Percentiles rank a stretch among this genome's conserved stretches.
Conservation (phyloP, 1,284 basidiomycete species). For the Fomitopsis schrenkii region DNA sequence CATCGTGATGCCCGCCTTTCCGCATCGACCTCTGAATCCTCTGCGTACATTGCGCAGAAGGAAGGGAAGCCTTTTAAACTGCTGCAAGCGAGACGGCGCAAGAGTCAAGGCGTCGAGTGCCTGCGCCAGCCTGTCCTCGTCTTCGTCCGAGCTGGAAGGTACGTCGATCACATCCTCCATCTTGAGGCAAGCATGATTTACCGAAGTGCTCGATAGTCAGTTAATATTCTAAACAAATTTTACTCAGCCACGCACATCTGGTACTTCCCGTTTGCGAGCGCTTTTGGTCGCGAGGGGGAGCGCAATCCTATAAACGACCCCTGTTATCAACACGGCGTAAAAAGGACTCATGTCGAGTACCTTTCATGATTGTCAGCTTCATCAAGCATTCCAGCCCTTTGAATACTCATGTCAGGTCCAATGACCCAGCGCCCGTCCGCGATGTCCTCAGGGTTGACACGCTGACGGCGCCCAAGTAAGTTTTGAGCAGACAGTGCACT, state of each 20-base stretch:
- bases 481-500: neutral
- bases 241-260: neutral
- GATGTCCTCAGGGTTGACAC: neutral
- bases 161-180: conserved; percentile 10
- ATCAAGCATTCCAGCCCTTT: neutral
- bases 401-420: neutral
- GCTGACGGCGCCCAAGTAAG: neutral
- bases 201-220: too few relatives aligned
- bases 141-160: conserved; percentile 3
- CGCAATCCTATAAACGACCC: too few relatives aligned
- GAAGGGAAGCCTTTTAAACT: conserved; percentile 41
- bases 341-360: neutral
- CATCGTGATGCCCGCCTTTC: conserved; percentile 10
- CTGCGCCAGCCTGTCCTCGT: conserved; percentile 24
- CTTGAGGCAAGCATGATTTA: neutral
- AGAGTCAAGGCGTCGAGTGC: conserved; percentile 31
- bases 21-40: conserved; percentile 25
- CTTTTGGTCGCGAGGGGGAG: neutral
- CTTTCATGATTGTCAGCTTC: neutral
- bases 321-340: too few relatives aligned
- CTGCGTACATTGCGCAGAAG: conserved; percentile 43
- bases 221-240: neutral
- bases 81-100: conserved; percentile 14
- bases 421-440: neutral
- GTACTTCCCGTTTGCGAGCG: neutral